Conservation (phyloP, 2,329 filamentous ascomycete species). For the Trichophyton benhamiae region DNA sequence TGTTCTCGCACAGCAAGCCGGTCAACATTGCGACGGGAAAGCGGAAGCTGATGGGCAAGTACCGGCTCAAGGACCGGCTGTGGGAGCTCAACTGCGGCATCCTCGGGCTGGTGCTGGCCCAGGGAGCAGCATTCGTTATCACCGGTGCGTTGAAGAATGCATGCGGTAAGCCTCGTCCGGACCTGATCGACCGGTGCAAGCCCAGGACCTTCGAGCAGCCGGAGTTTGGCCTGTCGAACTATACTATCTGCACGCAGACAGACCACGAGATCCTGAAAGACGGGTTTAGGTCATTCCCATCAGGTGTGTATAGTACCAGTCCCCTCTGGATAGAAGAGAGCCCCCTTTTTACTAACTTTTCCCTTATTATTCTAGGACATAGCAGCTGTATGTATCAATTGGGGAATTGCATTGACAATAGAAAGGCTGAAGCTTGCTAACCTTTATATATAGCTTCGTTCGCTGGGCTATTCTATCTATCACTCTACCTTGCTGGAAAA, state of each 20-base stretch:
- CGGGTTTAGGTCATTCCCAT: conserved; percentile 48
- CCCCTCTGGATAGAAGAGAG: too few species aligned
- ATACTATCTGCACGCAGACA: conserved; percentile 40
- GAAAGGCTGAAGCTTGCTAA: conserved; percentile 9
- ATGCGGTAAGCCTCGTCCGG: conserved; percentile 47
- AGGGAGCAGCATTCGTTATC: conserved; percentile 45
- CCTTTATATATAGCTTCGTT: conserved; percentile 37
- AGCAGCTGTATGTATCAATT: conserved; percentile 36
- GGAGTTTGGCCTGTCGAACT: conserved; percentile 34
- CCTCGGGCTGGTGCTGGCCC: conserved; percentile 43
- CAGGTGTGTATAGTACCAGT: conserved; percentile 26
- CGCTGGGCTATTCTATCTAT: conserved; percentile 47
- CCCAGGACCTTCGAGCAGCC: conserved; percentile 25
- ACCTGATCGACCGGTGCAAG: conserved; percentile 44
- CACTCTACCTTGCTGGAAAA: conserved; percentile 48
- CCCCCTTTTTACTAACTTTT: conserved; percentile 7
- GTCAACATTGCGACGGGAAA: conserved; percentile 25
- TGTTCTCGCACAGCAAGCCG: conserved; percentile 42
- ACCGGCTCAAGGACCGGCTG: conserved; percentile 44
- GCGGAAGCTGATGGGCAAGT: conserved; percentile 33
- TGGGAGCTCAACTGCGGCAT: conserved; percentile 52
- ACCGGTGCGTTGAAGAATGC: conserved; percentile 48
- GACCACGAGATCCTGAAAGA: conserved; percentile 43
- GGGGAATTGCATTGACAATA: neutral
- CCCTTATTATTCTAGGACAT: conserved; percentile 26